Conservation (phyloP, 2,329 filamentous ascomycete species). For the Penicillium sp. region DNA sequence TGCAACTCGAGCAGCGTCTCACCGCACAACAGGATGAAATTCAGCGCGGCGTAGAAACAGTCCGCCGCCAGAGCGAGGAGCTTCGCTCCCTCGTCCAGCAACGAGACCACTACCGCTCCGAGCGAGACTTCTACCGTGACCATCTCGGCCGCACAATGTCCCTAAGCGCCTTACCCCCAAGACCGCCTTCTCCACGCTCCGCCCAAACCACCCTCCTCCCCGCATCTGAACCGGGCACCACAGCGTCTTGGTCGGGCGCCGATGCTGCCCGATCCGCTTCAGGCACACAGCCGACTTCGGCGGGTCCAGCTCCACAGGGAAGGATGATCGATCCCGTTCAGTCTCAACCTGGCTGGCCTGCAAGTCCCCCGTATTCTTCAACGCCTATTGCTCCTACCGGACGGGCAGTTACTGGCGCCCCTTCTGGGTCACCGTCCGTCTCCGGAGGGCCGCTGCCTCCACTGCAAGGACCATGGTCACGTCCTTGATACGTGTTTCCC, state of each 20-base stretch:
- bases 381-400: constrained; percentile 2
- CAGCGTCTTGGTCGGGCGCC: constrained; percentile 10
- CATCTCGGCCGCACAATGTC: constrained; percentile 28
- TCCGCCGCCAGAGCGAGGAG: constrained; percentile 35
- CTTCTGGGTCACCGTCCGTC: constrained; percentile 15
- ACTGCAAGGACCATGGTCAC: constrained; percentile 22
- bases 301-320: neutral
- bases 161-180: constrained; percentile 27
- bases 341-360: constrained; percentile 18
- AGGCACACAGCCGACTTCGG: constrained; percentile 3
- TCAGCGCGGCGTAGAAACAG: constrained; percentile 28
- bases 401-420: constrained; percentile 2
- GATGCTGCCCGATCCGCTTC: constrained; percentile 12
- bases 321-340: constrained; percentile 14
- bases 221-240: constrained; percentile 9
- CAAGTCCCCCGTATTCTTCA: constrained; percentile 17
- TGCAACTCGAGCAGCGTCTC: constrained; percentile 40
- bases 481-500: constrained; percentile 8
- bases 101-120: constrained; percentile 40
- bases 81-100: constrained; percentile 35
- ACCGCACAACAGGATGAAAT: constrained; percentile 39
- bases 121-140: constrained; percentile 43
- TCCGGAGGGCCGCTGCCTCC: constrained; percentile 20
- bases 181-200: constrained; percentile 33
- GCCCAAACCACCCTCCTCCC: constrained; percentile 5